phyloP scores from a whole-genome alignment of 352 stramenopile species.

The Thalassiosira exigua region DNA sequence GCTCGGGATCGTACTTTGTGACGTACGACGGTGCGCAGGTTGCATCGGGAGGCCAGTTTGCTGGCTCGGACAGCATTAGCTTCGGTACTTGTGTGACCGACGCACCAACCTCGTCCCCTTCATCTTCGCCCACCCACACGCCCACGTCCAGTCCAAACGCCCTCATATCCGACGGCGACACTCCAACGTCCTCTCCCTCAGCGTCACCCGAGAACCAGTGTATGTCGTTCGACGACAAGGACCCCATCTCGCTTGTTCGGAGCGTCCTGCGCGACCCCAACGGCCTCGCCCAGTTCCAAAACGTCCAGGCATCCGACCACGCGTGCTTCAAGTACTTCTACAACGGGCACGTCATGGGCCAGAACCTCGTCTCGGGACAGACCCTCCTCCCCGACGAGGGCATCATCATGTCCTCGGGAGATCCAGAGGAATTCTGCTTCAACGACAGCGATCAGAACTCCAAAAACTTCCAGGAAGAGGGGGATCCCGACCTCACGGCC shows the following conservation, averaged over 20 bases:
- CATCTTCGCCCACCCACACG: neutral
- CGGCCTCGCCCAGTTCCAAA: neutral
- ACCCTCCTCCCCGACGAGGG: neutral
- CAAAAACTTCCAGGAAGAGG: neutral
- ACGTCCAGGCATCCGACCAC: constrained; percentile 3
- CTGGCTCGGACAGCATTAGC: too few relatives aligned
- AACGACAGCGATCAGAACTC: constrained; percentile 26
- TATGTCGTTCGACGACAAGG: neutral
- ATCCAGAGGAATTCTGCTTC: constrained; percentile 17
- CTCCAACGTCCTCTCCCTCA: neutral
- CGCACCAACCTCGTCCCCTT: neutral
- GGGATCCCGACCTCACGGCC: constrained; percentile 1
- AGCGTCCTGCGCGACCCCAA: neutral
- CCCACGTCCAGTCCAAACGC: neutral
- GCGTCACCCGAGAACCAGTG: neutral
- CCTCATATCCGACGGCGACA: neutral
- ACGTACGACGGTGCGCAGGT: too few relatives aligned
- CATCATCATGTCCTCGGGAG: constrained; percentile 8
- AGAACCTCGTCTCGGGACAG: neutral
- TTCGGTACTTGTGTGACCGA: neutral
- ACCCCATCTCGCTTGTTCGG: neutral
- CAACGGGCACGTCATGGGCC: constrained; percentile 5
- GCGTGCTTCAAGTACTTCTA: constrained; percentile 3
- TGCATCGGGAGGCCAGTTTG: constrained; percentile 5
- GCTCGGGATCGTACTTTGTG: constrained; percentile 5